Evolutionary conservation across 2,329 filamentous ascomycete species (phyloP).

Genomic region (Penicillium glabrum): DNA sequence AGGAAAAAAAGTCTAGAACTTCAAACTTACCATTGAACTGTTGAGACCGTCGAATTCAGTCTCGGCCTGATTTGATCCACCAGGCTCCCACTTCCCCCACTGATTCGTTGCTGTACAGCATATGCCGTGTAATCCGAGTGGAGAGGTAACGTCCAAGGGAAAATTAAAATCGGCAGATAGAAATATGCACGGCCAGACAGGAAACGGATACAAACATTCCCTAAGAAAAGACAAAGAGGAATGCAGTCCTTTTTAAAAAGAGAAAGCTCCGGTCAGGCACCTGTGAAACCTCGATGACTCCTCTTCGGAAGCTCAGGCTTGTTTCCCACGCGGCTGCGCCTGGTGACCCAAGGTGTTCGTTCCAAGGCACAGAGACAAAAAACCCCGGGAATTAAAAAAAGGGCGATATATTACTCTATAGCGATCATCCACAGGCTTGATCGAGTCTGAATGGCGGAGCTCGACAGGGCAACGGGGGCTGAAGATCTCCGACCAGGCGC

Average conservation of each 20-base stretch:
- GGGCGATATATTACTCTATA: neutral
- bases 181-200: neutral
- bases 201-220: neutral
- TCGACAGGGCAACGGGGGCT: slow-evolving; percentile 5
- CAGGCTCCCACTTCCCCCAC: neutral
- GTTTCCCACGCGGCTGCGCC: slow-evolving; percentile 19
- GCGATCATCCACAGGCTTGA: slow-evolving; percentile 7
- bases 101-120: slow-evolving; percentile 3
- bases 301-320: neutral
- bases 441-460: slow-evolving; percentile 9
- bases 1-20: neutral
- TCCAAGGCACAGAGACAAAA: slow-evolving; percentile 19
- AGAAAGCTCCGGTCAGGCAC: slow-evolving; percentile 13
- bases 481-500: slow-evolving; percentile 14
- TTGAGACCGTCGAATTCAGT: neutral
- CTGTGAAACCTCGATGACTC: slow-evolving; percentile 16
- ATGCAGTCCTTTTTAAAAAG: neutral
- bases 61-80: neutral
- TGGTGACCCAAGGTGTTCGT: slow-evolving; percentile 18
- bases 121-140: slow-evolving; percentile 1
- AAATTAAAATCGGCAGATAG: neutral
- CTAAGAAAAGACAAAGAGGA: neutral
- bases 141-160: neutral
- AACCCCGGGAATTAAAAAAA: neutral
- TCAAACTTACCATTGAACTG: neutral